A percentile compares a stretch with the other conserved stretches of the same genome.
phyloP scores from a whole-genome alignment of 495 filamentous ascomycete species.

The Clavariopsis aquatica region DNA sequence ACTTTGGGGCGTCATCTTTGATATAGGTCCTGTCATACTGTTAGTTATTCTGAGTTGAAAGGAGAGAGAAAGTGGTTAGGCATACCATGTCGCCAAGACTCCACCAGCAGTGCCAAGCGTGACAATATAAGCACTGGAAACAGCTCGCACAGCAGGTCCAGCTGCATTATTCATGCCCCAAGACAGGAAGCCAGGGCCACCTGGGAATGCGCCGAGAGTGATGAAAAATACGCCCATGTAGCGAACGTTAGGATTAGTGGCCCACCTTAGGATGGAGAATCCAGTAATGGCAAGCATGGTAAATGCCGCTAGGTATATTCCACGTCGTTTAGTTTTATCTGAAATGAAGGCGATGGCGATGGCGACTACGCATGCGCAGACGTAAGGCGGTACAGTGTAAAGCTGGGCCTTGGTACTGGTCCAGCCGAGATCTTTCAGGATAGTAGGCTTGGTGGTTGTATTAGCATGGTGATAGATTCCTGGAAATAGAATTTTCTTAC shows the following conservation, averaged over 20 bases:
- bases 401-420: conserved; percentile 73
- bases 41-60: conserved; percentile 5
- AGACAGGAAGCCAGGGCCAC: conserved; percentile 55
- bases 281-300: conserved; percentile 66
- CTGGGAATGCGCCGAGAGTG: conserved; percentile 53
- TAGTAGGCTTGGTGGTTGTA: conserved; percentile 1
- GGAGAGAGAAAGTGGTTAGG: not conserved
- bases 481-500: conserved; percentile 10
- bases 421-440: conserved; percentile 42
- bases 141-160: conserved; percentile 58
- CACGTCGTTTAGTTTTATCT: conserved; percentile 72
- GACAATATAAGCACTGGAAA: conserved; percentile 56
- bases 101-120: conserved; percentile 58
- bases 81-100: conserved; percentile 57
- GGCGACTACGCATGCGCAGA: conserved; percentile 71
- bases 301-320: conserved; percentile 63
- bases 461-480: not conserved
- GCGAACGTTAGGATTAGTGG: conserved; percentile 58
- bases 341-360: conserved; percentile 70
- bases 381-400: conserved; percentile 83
- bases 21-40: conserved; percentile 52
- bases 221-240: conserved; percentile 77
- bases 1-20: conserved; percentile 52
- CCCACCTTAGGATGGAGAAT: conserved; percentile 69
- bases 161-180: conserved; percentile 62